Percentiles rank a stretch among this genome's conserved stretches.
phyloP scores from a whole-genome alignment of 2,329 filamentous ascomycete genomes.

The Alternaria consortialis region DNA sequence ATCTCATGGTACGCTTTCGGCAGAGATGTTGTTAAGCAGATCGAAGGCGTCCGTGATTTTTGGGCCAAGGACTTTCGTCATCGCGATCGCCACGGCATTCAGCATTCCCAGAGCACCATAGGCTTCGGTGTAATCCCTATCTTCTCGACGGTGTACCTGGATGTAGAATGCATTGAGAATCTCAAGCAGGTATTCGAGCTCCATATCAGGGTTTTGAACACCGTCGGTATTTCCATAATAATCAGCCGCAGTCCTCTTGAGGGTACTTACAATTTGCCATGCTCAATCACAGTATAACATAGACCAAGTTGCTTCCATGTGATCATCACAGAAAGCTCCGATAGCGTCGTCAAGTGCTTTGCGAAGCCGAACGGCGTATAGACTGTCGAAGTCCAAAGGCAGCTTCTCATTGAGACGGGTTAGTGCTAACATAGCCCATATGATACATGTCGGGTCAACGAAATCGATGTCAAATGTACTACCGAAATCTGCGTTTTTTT shows the following conservation, averaged over 20 bases:
- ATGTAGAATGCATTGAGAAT: not conserved
- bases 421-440: slow-evolving; percentile 4
- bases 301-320: not conserved
- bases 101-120: not conserved
- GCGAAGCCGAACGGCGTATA: not conserved
- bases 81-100: not conserved
- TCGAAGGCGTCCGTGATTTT: not conserved
- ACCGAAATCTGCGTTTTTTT: not conserved
- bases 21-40: not conserved
- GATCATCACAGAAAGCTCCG: not conserved
- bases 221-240: not conserved
- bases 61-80: not conserved
- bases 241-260: not conserved
- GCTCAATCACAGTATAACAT: not conserved
- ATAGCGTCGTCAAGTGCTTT: not conserved
- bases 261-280: not conserved
- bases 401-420: slow-evolving; percentile 3
- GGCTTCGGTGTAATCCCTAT: not conserved
- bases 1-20: not conserved
- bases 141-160: not conserved
- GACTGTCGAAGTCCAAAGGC: not conserved
- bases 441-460: not conserved
- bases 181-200: not conserved
- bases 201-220: not conserved
- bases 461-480: not conserved